Base-by-base conservation (phyloP, 202 grass and related monocot genomes). In the Setaria viridis region DNA sequence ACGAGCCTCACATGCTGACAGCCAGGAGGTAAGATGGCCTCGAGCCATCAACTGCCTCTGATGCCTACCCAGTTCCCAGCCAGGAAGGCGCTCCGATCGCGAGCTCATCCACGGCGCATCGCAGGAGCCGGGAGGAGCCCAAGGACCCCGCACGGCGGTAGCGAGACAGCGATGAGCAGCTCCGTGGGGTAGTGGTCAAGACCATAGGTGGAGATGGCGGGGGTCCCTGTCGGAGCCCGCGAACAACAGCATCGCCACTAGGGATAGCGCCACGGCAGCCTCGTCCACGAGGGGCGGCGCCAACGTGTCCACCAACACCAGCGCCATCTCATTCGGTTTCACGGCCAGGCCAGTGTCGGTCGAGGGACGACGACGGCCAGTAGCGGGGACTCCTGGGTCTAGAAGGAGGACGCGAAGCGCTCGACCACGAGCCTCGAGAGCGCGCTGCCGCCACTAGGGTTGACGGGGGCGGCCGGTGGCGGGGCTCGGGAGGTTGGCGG, bases 241-340 rank as follows among this genome's bases (percentile, higher is more conserved):
- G 9, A 43, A 33, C 9, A 74, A 43, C 67, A 70, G 71, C 80
- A 81, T 86, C 70, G 83, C 49, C 42, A 78, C 49, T 32, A 58
- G 90, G 79, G 84, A 84, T 83, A 93, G 87, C 85, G 89, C 14
- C 55, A 73, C 74, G 45, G 82, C 12, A n/a, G 82, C 85, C 32
- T 71, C 90, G 20, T 86, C 95, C 25, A 83, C 80, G 95, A 86
- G 85, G 81, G 91, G 93, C 43, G 86, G 86, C 69, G 82, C 91
- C 66, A 83, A 76, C n/a, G 84, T 93, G 16, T 67, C 88, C 74
- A 88, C 89, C 37, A 93, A 91, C 74, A 85, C 88, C 91, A 99
- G 89, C 55, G 93, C 97, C 56, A 96, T 99, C 76, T 99, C 97
- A 16, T 99, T 99, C 58, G 97, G 97, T 64, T 94, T 99, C 87